Evolutionary conservation across 345 rosid genomes (phyloP), one percentile per base, ranked within the genome.

Genomic region (Cardamine occulta): DNA sequence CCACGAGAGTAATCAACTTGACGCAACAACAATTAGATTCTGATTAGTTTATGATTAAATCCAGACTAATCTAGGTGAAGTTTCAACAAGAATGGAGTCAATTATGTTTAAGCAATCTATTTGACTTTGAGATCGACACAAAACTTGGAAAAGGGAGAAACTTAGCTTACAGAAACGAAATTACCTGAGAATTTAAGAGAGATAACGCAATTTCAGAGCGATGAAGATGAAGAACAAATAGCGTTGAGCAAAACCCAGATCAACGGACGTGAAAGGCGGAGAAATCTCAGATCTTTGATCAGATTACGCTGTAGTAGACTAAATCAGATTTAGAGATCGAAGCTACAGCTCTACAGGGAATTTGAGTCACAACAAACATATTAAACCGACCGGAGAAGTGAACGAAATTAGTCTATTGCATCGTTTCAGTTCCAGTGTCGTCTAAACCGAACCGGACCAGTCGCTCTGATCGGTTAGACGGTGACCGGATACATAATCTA

Each of bases 221-320:
- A 53, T 0, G 17, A 53, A 11, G 58, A 24, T 23, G 15, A 53
- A 24, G 4, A 54, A 54, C 3, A 45, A 45, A 44, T 2, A 18
- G 8, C 7, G 48, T 44, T 44, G 39, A 17, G 21, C 15, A 32
- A 58, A 32, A 17, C 63, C 63, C 15, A 48, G 42, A 65, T 48
- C 56, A 65, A 64, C 15, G 7, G 23, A 47, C 29, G 56, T 65
- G 26, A 31, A 31, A 11, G 8, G 70, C 0, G 8, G 56, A 28
- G 8, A 45, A 64, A 47, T 11, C 42, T 0, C 70, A 65, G 57
- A 49, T 66, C 58, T 49, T 65, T 65, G 44, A 48, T 31, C 31
- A 31, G 69, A 63, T 26, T 63, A 61, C 1, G 17, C 2, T 42
- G 7, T 42, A n/a, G 52, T 44, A 44, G 49, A 44, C 49, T 44